Evolutionary conservation across 2,329 filamentous ascomycete species (phyloP), one percentile per base, ranked within the genome.

Genomic region (Aspergillus persii): DNA sequence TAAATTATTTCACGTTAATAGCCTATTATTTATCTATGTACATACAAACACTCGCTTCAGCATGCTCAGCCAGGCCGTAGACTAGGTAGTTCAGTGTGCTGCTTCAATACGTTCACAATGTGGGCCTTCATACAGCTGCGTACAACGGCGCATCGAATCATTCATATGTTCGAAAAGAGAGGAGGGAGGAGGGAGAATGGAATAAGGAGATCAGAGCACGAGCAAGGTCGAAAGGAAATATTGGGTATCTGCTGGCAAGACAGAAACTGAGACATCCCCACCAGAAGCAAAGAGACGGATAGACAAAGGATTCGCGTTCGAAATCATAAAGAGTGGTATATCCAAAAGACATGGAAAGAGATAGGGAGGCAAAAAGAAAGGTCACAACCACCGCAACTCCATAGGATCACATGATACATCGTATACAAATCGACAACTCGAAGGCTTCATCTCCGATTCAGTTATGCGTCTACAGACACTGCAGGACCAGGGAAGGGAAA

Each of bases 171-270:
- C 18, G 18, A 23, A 23, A 58, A 51, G 49, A 26, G 44, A 26
- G 26, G 23, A 7, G 44, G 18, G 11, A 26, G 11, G 9, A 27
- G 44, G 26, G 8, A 46, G 15, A 46, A 46, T 11, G 33, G 18
- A 12, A 7, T 7, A 46, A 47, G 9, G 44, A 26, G 15, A 54
- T 33, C 8, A 46, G 44, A 27, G 18, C 11, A 44, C 15, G 30
- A 23, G 44, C 58, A 36, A 60, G 26, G 50, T 46, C 47, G 53
- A 58, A 51, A 31, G 48, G 57, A 60, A 60, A 53, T 59, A 60
- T 46, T 64, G 72, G 72, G 72, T 75, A 75, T 75, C 70, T 73
- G 71, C 66, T 71, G 69, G 66, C 61, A 65, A 63, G 54, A 56
- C 53, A 63, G 54, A 59, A 50, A 60, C 36, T 57, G 46, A 54